Evolutionary conservation across 2,329 filamentous ascomycete species (phyloP).

Genomic region (Botrytis medusae): DNA sequence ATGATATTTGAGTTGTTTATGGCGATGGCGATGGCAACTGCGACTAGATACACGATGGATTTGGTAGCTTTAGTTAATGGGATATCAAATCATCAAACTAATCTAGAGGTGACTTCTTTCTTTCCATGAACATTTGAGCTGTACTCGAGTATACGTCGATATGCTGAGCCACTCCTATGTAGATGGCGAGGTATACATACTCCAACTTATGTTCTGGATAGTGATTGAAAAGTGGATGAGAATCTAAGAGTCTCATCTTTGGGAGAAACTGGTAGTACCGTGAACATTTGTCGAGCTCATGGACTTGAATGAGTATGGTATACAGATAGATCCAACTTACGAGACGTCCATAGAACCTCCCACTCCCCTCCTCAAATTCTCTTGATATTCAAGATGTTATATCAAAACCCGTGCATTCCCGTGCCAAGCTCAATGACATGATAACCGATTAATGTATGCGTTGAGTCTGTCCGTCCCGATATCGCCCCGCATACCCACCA

Average conservation of each 20-base stretch:
- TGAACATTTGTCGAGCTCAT: not conserved
- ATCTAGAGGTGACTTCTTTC: not conserved
- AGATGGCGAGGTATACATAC: not conserved
- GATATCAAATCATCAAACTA: not conserved
- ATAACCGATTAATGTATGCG: not conserved
- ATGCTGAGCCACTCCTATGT: not conserved
- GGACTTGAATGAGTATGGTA: not conserved
- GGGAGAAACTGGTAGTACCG: not conserved
- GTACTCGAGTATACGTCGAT: not conserved
- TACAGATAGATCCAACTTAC: not conserved
- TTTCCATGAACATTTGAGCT: not conserved
- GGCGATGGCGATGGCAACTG: not conserved
- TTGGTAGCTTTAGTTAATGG: not conserved
- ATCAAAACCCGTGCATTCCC: not conserved
- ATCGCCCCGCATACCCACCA: not conserved
- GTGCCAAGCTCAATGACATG: too few species aligned
- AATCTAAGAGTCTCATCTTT: not conserved
- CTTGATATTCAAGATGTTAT: not conserved
- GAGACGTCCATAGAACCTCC: not conserved
- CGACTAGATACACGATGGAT: not conserved
- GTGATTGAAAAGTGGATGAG: not conserved
- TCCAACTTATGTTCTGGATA: not conserved
- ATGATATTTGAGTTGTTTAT: conserved; percentile 24
- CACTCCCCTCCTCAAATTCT: not conserved
- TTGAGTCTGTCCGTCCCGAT: not conserved